Conservation (phyloP, 345 rosid genomes). For the Schrenkiella parvula region DNA sequence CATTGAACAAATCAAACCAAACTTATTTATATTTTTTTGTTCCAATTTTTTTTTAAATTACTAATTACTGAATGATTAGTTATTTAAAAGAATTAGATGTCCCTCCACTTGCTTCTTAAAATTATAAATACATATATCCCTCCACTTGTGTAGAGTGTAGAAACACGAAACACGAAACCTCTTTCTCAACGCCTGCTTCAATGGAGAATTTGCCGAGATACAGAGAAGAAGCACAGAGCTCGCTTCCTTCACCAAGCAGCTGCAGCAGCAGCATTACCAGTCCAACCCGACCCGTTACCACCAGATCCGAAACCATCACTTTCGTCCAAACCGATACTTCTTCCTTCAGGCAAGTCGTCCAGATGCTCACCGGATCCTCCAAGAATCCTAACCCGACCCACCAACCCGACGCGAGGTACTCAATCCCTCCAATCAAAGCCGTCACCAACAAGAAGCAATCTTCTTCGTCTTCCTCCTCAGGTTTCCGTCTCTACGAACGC, state of each 20-base stretch:
- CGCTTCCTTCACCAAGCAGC: constrained; percentile 35
- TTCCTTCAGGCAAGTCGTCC: constrained; percentile 87
- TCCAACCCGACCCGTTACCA: constrained; percentile 37
- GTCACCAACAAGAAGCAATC: constrained; percentile 50
- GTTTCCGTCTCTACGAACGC: constrained; percentile 64
- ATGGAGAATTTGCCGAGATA: constrained; percentile 51
- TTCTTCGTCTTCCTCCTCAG: neutral
- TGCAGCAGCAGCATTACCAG: neutral
- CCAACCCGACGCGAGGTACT: constrained; percentile 32
- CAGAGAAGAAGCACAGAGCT: constrained; percentile 27
- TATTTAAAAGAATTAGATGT: neutral
- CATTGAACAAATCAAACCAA: neutral
- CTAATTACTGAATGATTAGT: neutral
- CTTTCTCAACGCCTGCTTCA: neutral
- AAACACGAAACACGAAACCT: neutral
- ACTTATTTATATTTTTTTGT: too few relatives aligned
- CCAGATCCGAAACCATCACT: constrained; percentile 58
- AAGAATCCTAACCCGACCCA: neutral
- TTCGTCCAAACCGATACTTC: constrained; percentile 73
- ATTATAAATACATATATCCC: neutral
- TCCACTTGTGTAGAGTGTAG: neutral
- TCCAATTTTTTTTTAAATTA: neutral
- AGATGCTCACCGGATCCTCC: constrained; percentile 74
- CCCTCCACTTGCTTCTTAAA: neutral
- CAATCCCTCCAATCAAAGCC: constrained; percentile 69